These are phyloP conservation scores for Pichia sp. DNA, from an alignment of 1,139 yeast genomes.

Conservation along the genomic window DNA sequence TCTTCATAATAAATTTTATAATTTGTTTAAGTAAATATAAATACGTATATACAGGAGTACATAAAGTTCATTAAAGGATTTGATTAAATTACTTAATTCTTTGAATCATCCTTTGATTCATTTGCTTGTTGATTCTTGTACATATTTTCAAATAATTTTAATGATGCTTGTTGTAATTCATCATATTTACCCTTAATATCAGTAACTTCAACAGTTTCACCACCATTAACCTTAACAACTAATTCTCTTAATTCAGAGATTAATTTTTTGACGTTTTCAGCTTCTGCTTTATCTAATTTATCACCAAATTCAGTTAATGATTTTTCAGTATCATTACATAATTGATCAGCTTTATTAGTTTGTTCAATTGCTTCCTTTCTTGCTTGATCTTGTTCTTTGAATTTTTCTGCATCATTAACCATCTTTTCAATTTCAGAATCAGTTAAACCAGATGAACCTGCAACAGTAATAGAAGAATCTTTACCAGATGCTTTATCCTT, in stretches of 20 bases:
- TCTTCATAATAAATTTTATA: no score
- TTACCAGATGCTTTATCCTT: conserved; percentile 97
- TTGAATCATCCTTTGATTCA: conserved; percentile 14
- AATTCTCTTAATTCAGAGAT: conserved; percentile 79
- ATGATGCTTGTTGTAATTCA: conserved; percentile 85
- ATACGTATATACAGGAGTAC: no score
- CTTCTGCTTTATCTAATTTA: conserved; percentile 80
- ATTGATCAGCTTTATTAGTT: conserved; percentile 96
- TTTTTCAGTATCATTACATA: conserved; percentile 92
- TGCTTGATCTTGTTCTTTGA: conserved; percentile 93
- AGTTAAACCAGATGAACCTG: conserved; percentile 95
- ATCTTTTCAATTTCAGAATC: conserved; percentile 96
- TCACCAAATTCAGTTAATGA: conserved; percentile 92
- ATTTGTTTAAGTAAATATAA: no score
- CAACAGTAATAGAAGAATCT: conserved; percentile 98
- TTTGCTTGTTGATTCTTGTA: conserved; percentile 58
- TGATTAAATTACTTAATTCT: neutral
- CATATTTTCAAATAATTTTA: conserved; percentile 92
- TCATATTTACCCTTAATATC: conserved; percentile 90
- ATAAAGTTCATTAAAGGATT: no score
- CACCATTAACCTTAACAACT: conserved; percentile 90
- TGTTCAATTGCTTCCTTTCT: conserved; percentile 84
- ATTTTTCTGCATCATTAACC: conserved; percentile 98
- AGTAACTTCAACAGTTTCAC: conserved; percentile 73
- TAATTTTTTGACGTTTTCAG: conserved; percentile 76